Evolutionary conservation across 441 rosid genomes (phyloP).

Genomic region (Adansonia gregorii): DNA sequence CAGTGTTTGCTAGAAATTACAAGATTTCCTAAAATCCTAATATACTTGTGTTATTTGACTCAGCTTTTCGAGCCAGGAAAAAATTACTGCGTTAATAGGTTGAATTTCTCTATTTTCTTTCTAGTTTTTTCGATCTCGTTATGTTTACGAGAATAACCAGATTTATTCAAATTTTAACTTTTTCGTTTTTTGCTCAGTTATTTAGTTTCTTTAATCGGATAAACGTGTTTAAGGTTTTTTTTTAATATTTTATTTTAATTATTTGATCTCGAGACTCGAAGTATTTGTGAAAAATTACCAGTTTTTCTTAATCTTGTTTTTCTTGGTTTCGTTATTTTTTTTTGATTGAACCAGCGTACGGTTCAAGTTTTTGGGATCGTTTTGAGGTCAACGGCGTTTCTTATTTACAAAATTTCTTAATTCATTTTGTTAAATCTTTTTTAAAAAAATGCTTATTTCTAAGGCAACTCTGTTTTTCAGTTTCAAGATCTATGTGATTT

Average conservation of each 20-base stretch:
- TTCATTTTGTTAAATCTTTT: not conserved
- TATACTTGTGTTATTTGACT: conserved; percentile 6
- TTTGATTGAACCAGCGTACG: not conserved
- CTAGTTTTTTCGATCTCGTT: not conserved
- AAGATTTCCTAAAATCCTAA: not conserved
- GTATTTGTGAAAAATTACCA: not conserved
- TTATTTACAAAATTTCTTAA: not conserved
- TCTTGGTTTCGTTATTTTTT: not conserved
- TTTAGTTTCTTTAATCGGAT: not conserved
- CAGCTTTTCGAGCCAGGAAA: not conserved
- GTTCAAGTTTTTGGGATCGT: not conserved
- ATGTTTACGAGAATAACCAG: not conserved
- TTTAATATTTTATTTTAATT: not conserved
- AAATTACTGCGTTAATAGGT: not conserved
- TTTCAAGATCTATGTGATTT: not conserved
- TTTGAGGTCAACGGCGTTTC: conserved; percentile 17
- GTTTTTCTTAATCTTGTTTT: not conserved
- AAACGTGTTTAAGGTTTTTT: not conserved
- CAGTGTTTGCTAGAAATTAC: not conserved
- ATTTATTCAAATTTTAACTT: not conserved
- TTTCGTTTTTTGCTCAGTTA: not conserved
- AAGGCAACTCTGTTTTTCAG: conserved; percentile 9
- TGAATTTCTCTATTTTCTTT: not conserved
- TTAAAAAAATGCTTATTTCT: not conserved
- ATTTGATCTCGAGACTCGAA: not conserved